phyloP scores from a whole-genome alignment of 2,329 filamentous ascomycete genomes.

The Catunica adiposa region DNA sequence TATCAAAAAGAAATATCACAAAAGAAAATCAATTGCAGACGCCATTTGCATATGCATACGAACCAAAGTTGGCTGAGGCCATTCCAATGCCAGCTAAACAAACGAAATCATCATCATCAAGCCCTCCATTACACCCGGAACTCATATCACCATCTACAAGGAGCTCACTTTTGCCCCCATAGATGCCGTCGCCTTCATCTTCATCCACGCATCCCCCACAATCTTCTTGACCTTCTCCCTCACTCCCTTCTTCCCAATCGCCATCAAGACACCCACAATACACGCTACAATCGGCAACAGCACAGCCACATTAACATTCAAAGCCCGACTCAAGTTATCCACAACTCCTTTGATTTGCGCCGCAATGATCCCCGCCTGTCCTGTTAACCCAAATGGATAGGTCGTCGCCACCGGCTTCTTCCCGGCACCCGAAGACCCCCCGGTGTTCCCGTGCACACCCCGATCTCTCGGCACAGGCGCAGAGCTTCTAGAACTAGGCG shows the following conservation, averaged over 20 bases:
- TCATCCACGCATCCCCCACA: constrained; percentile 57
- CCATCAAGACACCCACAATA: constrained; percentile 57
- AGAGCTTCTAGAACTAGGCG: background rate
- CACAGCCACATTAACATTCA: constrained; percentile 40
- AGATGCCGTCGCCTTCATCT: constrained; percentile 67
- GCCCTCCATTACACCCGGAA: background rate
- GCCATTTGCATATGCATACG: constrained; percentile 3
- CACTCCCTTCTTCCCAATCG: constrained; percentile 58
- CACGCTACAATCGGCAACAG: constrained; percentile 57
- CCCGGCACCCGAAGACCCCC: background rate
- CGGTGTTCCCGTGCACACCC: background rate
- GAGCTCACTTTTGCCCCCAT: constrained; percentile 98
- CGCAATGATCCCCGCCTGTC: constrained; percentile 35
- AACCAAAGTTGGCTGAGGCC: background rate
- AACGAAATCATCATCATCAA: constrained; percentile 1
- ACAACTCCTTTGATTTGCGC: constrained; percentile 35
- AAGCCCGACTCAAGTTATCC: constrained; percentile 31
- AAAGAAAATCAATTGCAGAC: background rate
- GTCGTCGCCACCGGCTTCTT: constrained; percentile 15
- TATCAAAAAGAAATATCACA: constrained; percentile 5
- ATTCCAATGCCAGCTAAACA: background rate
- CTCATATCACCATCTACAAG: constrained; percentile 38
- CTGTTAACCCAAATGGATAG: constrained; percentile 18
- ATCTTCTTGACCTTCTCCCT: constrained; percentile 57
- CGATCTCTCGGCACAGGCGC: background rate